phyloP scores from a whole-genome alignment of 2,329 filamentous ascomycete genomes.

The Mycosphaerella sp. region DNA sequence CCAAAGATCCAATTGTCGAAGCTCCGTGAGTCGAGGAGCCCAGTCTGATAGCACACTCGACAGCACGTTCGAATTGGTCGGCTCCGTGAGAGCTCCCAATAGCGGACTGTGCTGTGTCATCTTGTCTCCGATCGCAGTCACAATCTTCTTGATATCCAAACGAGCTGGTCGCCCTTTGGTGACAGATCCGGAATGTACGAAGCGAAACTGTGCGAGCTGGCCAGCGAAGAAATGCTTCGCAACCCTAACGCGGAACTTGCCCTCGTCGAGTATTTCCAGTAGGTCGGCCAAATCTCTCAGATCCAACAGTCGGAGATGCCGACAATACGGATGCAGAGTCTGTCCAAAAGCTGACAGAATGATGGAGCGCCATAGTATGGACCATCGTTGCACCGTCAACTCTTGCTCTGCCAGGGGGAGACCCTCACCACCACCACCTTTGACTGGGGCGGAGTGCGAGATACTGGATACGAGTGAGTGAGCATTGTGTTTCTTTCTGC shows the following conservation, averaged over 20 bases:
- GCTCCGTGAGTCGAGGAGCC: conserved; percentile 52
- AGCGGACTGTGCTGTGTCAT: conserved; percentile 37
- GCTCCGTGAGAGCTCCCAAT: conserved; percentile 47
- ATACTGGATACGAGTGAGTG: conserved; percentile 30
- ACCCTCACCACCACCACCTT: conserved; percentile 42
- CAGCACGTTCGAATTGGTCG: conserved; percentile 43
- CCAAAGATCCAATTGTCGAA: conserved; percentile 55
- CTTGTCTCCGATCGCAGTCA: conserved; percentile 45
- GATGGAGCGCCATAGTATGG: conserved; percentile 61
- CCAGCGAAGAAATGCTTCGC: conserved; percentile 52
- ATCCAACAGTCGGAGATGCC: conserved; percentile 59
- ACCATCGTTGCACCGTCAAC: conserved; percentile 51
- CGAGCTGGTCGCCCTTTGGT: conserved; percentile 27
- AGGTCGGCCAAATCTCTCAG: conserved; percentile 56
- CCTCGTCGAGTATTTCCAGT: conserved; percentile 58
- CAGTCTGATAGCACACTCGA: conserved; percentile 50
- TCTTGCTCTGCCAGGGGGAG: conserved; percentile 40
- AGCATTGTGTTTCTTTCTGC: neutral
- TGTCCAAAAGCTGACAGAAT: conserved; percentile 57
- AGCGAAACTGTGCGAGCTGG: conserved; percentile 41
- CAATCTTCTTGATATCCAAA: conserved; percentile 38
- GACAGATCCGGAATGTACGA: conserved; percentile 24
- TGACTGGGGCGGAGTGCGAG: conserved; percentile 40
- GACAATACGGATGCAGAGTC: conserved; percentile 62
- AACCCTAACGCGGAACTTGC: conserved; percentile 53